phyloP scores from a whole-genome alignment of 2,329 filamentous ascomycete genomes.

The Nectriaceae sp. region DNA sequence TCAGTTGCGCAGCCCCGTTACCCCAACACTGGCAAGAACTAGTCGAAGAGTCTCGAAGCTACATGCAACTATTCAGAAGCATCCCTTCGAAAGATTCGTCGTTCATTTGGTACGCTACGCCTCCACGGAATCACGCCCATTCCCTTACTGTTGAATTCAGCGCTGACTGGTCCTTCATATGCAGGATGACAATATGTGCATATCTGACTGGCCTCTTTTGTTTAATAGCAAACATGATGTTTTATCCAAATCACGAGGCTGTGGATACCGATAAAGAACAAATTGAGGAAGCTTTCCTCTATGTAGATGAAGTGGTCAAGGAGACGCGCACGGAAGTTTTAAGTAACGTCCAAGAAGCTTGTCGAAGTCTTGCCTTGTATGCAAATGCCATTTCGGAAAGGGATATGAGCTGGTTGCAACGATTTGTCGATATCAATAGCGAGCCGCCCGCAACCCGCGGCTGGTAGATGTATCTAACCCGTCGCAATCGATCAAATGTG shows the following conservation, averaged over 20 bases:
- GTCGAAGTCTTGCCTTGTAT: neutral
- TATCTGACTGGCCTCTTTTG: constrained; percentile 2
- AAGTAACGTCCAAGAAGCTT: neutral
- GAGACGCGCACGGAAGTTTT: neutral
- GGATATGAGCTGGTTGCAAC: neutral
- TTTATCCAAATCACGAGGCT: neutral
- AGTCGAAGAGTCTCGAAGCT: constrained; percentile 7
- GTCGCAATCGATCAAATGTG: too few species aligned
- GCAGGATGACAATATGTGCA: constrained; percentile 7
- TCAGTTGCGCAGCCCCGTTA: neutral
- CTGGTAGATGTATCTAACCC: too few species aligned
- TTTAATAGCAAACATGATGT: constrained; percentile 1
- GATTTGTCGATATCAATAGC: too few species aligned
- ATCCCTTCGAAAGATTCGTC: neutral
- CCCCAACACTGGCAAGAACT: constrained; percentile 9
- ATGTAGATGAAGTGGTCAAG: constrained; percentile 2
- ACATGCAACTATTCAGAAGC: constrained; percentile 2
- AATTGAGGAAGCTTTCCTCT: neutral
- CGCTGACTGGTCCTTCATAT: neutral
- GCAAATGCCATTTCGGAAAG: neutral
- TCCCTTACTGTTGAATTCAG: neutral
- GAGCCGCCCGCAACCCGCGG: neutral
- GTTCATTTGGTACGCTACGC: constrained; percentile 1
- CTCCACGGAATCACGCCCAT: neutral
- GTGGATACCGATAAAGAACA: neutral